Conservation (phyloP, 1,284 basidiomycete genomes). For the Schizophyllum commune region DNA sequence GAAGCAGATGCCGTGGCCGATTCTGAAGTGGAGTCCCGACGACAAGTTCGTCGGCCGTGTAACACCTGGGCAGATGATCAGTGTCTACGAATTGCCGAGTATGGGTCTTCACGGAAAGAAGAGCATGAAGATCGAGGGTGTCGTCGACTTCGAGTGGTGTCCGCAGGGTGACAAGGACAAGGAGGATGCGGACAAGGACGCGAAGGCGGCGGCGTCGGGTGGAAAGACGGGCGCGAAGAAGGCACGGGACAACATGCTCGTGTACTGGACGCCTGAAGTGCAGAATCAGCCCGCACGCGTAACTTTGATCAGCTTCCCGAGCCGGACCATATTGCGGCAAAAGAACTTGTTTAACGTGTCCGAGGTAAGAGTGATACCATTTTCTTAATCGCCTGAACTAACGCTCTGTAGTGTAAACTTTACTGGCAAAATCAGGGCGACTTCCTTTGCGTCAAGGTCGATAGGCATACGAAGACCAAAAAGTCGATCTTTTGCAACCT, state of each 20-base stretch:
- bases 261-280: slow-evolving; percentile 97
- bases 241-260: slow-evolving; percentile 87
- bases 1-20: slow-evolving; percentile 89
- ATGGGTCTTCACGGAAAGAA: slow-evolving; percentile 98
- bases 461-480: slow-evolving; percentile 98
- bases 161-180: slow-evolving; percentile 87
- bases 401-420: slow-evolving; percentile 69
- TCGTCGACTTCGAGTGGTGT: slow-evolving; percentile 99
- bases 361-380: slow-evolving; percentile 54
- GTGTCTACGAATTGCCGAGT: slow-evolving; percentile 90
- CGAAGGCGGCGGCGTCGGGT: slow-evolving; percentile 27
- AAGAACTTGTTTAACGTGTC: slow-evolving; percentile 99
- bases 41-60: slow-evolving; percentile 92
- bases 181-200: slow-evolving; percentile 62
- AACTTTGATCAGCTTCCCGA: slow-evolving; percentile 86
- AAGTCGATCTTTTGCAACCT: slow-evolving; percentile 99
- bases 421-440: slow-evolving; percentile 99
- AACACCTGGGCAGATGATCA: slow-evolving; percentile 88
- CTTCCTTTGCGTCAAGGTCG: slow-evolving; percentile 98
- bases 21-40: slow-evolving; percentile 96
- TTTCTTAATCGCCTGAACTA: slow-evolving; percentile 1
- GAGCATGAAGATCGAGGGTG: slow-evolving; percentile 96
- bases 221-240: slow-evolving; percentile 49
- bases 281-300: slow-evolving; percentile 96
- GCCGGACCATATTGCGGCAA: slow-evolving; percentile 78